phyloP scores from a whole-genome alignment of 441 rosid species.

The Rhodomyrtus psidioides region DNA sequence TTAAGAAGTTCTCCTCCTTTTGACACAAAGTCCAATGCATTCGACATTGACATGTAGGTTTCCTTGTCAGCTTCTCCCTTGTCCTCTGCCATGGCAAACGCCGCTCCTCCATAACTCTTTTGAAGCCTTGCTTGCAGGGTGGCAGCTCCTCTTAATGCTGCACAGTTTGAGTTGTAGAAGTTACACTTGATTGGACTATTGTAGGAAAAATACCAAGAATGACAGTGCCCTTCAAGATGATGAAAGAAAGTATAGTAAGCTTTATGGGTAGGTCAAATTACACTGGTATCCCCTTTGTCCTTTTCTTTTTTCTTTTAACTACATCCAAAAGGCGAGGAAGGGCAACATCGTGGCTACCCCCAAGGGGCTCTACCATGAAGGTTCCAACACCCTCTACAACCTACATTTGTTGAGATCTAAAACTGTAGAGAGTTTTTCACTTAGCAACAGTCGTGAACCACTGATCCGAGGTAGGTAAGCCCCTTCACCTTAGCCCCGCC shows the following conservation, averaged over 20 bases:
- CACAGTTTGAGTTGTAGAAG: background rate
- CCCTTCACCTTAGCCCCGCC: background rate
- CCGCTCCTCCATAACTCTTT: slow-evolving; percentile 41
- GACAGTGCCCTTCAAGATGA: background rate
- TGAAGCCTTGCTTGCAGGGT: slow-evolving; percentile 69
- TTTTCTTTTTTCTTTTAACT: background rate
- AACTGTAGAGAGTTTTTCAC: background rate
- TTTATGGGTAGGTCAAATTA: background rate
- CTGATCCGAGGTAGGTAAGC: background rate
- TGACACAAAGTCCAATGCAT: slow-evolving; percentile 54
- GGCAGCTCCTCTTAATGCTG: slow-evolving; percentile 82
- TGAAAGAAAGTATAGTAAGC: background rate
- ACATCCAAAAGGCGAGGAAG: background rate
- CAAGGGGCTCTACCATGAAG: background rate
- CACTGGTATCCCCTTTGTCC: background rate
- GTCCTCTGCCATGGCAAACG: slow-evolving; percentile 38
- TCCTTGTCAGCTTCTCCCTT: slow-evolving; percentile 39
- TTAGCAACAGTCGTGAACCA: background rate
- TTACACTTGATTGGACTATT: background rate
- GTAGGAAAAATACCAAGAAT: background rate
- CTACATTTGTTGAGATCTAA: background rate
- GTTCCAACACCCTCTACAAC: background rate
- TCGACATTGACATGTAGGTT: slow-evolving; percentile 32
- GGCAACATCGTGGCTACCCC: background rate
- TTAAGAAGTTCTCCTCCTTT: slow-evolving; percentile 86